A percentile compares a stretch with the other conserved stretches of the same genome.
phyloP scores from a whole-genome alignment of 108 stramenopile genomes.

The Cyclostephanos tholiformis region DNA sequence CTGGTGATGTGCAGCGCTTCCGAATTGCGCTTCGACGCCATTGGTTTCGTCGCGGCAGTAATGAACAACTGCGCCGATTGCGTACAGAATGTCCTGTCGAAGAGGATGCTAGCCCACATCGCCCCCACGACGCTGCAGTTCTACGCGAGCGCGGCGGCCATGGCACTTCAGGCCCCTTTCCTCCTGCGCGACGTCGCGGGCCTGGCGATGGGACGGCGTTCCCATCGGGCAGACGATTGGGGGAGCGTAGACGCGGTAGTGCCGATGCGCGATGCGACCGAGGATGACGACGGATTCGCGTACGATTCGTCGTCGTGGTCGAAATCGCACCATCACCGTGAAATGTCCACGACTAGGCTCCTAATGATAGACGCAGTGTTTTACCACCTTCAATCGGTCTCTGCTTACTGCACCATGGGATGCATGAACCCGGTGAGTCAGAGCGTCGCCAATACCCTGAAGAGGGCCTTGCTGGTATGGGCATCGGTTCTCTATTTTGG shows the following conservation, averaged over 20 bases:
- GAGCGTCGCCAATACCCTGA: slow-evolving; percentile 51
- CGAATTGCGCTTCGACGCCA: slow-evolving; percentile 41
- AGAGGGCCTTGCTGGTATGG: slow-evolving; percentile 49
- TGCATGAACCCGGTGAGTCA: slow-evolving; percentile 48
- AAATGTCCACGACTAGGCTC: slow-evolving; percentile 23
- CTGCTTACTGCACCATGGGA: slow-evolving; percentile 54
- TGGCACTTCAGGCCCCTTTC: slow-evolving; percentile 47
- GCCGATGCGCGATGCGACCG: slow-evolving; percentile 4
- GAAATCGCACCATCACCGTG: too few species aligned
- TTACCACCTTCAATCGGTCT: slow-evolving; percentile 55
- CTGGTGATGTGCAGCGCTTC: slow-evolving; percentile 45
- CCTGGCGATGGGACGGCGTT: slow-evolving; percentile 1
- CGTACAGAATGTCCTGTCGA: slow-evolving; percentile 56
- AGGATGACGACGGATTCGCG: too few species aligned
- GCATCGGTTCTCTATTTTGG: slow-evolving; percentile 51
- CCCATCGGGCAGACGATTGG: neutral
- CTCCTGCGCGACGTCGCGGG: slow-evolving; percentile 27
- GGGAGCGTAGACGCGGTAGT: slow-evolving; percentile 4
- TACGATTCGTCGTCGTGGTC: too few species aligned
- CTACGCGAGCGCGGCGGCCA: slow-evolving; percentile 49
- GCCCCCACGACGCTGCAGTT: slow-evolving; percentile 53
- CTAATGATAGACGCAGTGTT: slow-evolving; percentile 48
- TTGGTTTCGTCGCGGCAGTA: slow-evolving; percentile 55
- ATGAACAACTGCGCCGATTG: slow-evolving; percentile 55
- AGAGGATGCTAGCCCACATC: slow-evolving; percentile 48